Evolutionary conservation across 2,329 filamentous ascomycete genomes (phyloP).

Genomic region (Aspergillus unguis): DNA sequence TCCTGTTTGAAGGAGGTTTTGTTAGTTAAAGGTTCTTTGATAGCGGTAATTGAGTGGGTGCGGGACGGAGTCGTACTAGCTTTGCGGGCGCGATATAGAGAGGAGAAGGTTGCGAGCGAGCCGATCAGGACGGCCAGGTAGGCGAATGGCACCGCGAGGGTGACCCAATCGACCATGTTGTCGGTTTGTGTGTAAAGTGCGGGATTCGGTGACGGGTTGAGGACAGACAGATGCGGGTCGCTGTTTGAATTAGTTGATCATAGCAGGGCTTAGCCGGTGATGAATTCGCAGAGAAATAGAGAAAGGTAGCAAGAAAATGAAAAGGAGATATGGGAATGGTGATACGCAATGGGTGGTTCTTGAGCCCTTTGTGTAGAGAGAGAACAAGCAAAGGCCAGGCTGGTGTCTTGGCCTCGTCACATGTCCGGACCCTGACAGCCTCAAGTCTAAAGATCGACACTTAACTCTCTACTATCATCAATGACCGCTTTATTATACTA

Average conservation of each 20-base stretch:
- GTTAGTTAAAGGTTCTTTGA: not conserved
- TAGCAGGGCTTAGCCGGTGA: constrained; percentile 2
- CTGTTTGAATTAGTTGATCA: constrained; percentile 3
- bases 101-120: constrained; percentile 87
- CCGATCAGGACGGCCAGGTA: constrained; percentile 86
- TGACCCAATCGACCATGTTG: constrained; percentile 69
- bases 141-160: constrained; percentile 79
- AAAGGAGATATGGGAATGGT: not conserved
- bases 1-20: constrained; percentile 45
- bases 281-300: not conserved
- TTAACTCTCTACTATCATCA: too few species aligned
- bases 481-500: not conserved
- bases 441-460: not conserved
- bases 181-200: constrained; percentile 14
- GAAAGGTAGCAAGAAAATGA: not conserved
- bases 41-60: not conserved
- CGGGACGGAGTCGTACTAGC: constrained; percentile 56
- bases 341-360: not conserved
- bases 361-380: not conserved
- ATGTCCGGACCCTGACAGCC: constrained; percentile 10
- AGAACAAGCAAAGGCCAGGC: constrained; percentile 24
- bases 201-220: not conserved
- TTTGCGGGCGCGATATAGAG: constrained; percentile 89
- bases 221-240: not conserved
- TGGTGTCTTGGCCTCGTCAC: constrained; percentile 27